phyloP scores from a whole-genome alignment of 768 basidiomycete genomes.

The Clitopilus passeckerianus region DNA sequence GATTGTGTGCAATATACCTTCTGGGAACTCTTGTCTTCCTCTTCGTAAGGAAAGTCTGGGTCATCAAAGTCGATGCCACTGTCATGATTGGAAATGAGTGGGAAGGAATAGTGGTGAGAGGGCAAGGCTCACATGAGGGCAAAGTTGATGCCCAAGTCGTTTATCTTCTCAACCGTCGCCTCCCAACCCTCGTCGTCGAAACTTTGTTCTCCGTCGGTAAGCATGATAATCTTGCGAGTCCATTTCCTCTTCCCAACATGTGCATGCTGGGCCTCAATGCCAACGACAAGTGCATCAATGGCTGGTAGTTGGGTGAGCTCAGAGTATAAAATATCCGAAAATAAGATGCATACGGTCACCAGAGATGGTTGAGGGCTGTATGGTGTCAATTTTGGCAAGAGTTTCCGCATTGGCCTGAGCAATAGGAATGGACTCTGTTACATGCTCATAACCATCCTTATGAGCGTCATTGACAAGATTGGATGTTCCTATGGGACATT shows the following conservation, averaged over 20 bases:
- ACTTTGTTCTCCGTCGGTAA: constrained; percentile 82
- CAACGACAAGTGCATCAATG: constrained; percentile 85
- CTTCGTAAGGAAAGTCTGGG: constrained; percentile 53
- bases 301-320: constrained; percentile 35
- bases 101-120: neutral
- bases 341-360: constrained; percentile 59
- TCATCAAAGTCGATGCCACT: constrained; percentile 92
- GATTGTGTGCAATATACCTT: constrained; percentile 51
- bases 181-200: constrained; percentile 78
- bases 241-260: constrained; percentile 73
- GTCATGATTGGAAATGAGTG: constrained; percentile 5
- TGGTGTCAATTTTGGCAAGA: constrained; percentile 57
- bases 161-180: constrained; percentile 59
- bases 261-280: constrained; percentile 68
- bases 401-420: constrained; percentile 61
- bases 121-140: constrained; percentile 59
- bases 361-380: constrained; percentile 46
- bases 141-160: constrained; percentile 48
- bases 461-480: constrained; percentile 53
- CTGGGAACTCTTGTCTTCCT: constrained; percentile 62
- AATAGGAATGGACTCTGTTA: constrained; percentile 67
- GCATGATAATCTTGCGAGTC: constrained; percentile 76
- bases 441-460: constrained; percentile 69
- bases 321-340: neutral
- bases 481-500: constrained; percentile 44